Conservation (phyloP, 306 rosid genomes). For the Medicago lupulina region DNA sequence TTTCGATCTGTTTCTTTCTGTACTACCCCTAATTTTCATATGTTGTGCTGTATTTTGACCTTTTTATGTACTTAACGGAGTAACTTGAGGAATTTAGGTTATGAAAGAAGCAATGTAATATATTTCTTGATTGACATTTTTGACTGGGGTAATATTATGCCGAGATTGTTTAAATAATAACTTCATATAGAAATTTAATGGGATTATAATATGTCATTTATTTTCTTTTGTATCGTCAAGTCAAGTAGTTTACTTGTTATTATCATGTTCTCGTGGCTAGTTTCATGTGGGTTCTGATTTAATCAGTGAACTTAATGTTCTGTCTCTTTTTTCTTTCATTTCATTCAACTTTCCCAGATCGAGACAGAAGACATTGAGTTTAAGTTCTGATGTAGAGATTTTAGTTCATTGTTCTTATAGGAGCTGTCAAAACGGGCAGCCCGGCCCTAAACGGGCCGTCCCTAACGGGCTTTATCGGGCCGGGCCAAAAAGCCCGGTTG, state of each 20-base stretch:
- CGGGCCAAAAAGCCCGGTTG: too few species aligned
- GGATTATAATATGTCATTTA: constrained; percentile 6
- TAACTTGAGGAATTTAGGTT: not conserved
- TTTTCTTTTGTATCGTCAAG: not conserved
- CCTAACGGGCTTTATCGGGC: too few species aligned
- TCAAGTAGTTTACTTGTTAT: not conserved
- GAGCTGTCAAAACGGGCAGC: too few species aligned
- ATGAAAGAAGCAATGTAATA: constrained; percentile 5
- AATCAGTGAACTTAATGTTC: too few species aligned
- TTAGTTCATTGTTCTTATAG: too few species aligned
- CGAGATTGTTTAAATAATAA: not conserved
- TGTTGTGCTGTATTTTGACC: not conserved
- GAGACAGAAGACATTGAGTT: too few species aligned
- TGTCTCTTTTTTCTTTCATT: not conserved
- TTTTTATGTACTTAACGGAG: not conserved
- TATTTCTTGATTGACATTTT: constrained; percentile 20
- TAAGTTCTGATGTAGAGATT: too few species aligned
- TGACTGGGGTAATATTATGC: too few species aligned
- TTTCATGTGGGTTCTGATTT: constrained; percentile 1
- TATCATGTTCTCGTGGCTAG: not conserved
- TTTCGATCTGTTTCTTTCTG: not conserved
- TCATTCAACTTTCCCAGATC: too few species aligned
- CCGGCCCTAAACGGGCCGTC: too few species aligned
- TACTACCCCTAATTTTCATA: not conserved
- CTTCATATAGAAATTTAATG: constrained; percentile 1